Base-by-base conservation (phyloP, 202 grass and related monocot species). In the Alloteropsis angusta region DNA sequence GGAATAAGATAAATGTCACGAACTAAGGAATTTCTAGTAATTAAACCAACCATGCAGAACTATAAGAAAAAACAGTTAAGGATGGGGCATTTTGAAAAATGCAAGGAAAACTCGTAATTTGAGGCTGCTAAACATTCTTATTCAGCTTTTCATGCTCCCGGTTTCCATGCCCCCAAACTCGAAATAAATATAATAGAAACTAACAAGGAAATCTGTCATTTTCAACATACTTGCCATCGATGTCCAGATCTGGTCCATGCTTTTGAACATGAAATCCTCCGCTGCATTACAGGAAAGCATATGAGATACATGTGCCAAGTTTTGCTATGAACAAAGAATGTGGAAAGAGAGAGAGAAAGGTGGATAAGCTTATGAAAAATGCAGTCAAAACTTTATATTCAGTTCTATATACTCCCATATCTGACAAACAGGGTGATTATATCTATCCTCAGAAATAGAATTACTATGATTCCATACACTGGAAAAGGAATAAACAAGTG, bases 151-250 rank as follows among this genome's bases (percentile, higher is more conserved):
- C 28, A 82, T 77, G 55, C 37, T 76, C 36, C 60, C 7, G 47
- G 5, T 77, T 82, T 76, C 48, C 23, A 71, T 72, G 7, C 7
- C 34, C 34, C 52, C 47, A 80, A 59, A 59, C 22, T 38, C 5
- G 57, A 57, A 75, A 75, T 21, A 61, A 49, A 65, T 58, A 79
- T 79, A 74, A 45, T 54, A 84, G 3, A 80, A 86, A 68, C 6
- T 69, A 81, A 76, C 15, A 19, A 82, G 47, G 39, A 56, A 18
- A 69, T 69, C 80, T 55, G 56, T 28, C 66, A 75, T 12, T 75
- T 77, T 84, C 32, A 52, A 85, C 93, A 85, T 93, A 97, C 93
- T 91, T 97, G 78, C 92, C 86, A 72, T 93, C 84, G 73, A 86
- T 76, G 69, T 89, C 87, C 67, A 93, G 74, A 63, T 88, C 90